Conservation (phyloP, 2,329 filamentous ascomycete species). For the Lecanosticta acicola region DNA sequence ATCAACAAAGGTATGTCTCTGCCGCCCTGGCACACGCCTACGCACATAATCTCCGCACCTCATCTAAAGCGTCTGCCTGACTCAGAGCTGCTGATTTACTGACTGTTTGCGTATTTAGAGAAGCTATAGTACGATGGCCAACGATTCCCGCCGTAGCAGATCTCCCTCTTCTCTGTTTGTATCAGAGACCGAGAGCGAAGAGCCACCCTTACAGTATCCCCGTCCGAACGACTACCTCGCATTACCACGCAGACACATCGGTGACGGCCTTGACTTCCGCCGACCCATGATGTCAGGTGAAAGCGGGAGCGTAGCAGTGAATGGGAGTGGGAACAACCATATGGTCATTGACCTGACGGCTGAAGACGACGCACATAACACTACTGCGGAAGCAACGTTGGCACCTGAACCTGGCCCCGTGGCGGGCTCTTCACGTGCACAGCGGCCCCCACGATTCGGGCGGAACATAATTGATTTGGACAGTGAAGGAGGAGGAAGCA, state of each 20-base stretch:
- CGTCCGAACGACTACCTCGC: conserved; percentile 21
- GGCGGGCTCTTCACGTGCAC: conserved; percentile 26
- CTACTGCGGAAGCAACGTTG: conserved; percentile 6
- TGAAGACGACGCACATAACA: conserved; percentile 18
- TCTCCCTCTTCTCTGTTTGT: conserved; percentile 27
- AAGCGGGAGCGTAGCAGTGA: not conserved
- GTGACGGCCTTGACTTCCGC: conserved; percentile 53
- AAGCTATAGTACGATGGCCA: conserved; percentile 19
- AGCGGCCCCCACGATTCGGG: conserved; percentile 38
- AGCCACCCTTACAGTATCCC: conserved; percentile 27
- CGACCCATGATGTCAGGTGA: conserved; percentile 42
- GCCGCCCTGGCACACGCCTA: not conserved
- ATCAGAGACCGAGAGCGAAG: conserved; percentile 27
- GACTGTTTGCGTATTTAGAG: conserved; percentile 14
- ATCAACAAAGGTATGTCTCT: conserved; percentile 9
- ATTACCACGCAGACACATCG: conserved; percentile 34
- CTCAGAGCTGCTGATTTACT: conserved; percentile 7
- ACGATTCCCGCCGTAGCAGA: conserved; percentile 9
- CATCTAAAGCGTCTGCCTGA: not conserved
- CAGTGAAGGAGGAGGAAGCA: conserved; percentile 17
- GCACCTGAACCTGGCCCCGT: conserved; percentile 5
- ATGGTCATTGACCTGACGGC: conserved; percentile 37
- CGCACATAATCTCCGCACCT: not conserved
- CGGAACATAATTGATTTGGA: conserved; percentile 40
- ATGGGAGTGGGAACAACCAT: conserved; percentile 4